Conservation (phyloP, 1,139 yeast species). For the Kurtzmaniella quercitrusa region DNA sequence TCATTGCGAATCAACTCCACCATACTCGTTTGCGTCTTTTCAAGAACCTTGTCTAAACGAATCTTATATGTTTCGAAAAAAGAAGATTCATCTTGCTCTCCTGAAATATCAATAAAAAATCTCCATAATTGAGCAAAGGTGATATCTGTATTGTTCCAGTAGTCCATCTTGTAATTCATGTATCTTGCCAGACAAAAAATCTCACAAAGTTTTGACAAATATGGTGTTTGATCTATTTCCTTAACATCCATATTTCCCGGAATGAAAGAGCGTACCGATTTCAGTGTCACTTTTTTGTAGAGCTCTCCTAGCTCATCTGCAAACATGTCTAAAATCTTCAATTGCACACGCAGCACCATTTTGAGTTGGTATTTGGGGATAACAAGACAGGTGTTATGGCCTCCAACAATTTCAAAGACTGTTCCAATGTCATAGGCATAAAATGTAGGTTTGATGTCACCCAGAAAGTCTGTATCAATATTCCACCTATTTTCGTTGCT, state of each 20-base stretch:
- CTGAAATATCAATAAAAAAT: constrained; percentile 30
- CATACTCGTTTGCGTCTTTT: constrained; percentile 35
- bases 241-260: constrained; percentile 26
- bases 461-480: constrained; percentile 61
- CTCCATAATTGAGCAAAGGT: constrained; percentile 63
- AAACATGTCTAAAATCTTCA: constrained; percentile 60
- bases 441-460: constrained; percentile 54
- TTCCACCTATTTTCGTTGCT: constrained; percentile 51
- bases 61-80: constrained; percentile 52
- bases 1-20: constrained; percentile 47
- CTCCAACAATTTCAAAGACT: constrained; percentile 64
- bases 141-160: constrained; percentile 63
- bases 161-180: constrained; percentile 47
- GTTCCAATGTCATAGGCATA: constrained; percentile 61
- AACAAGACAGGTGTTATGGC: constrained; percentile 53
- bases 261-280: constrained; percentile 32
- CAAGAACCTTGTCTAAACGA: constrained; percentile 42
- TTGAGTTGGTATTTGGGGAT: constrained; percentile 63
- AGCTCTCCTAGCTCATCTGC: constrained; percentile 46
- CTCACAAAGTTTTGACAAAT: constrained; percentile 51
- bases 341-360: constrained; percentile 67
- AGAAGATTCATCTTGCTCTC: constrained; percentile 27
- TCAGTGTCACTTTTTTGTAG: constrained; percentile 37
- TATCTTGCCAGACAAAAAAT: constrained; percentile 59
- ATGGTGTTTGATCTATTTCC: constrained; percentile 34